phyloP scores from a whole-genome alignment of 768 basidiomycete species.

The Lactarius sp. region DNA sequence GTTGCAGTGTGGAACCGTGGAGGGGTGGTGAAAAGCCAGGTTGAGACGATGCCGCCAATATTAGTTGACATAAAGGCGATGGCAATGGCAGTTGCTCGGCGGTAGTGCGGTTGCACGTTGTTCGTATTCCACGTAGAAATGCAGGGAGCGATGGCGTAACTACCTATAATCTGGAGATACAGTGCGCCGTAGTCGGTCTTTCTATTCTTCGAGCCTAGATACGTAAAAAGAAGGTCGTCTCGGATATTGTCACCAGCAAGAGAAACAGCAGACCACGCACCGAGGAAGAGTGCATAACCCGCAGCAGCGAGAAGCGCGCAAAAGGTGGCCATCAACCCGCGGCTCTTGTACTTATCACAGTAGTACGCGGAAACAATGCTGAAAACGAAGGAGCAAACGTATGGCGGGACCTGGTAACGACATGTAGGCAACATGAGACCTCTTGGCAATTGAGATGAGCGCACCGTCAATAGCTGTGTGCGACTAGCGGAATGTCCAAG shows the following conservation, averaged over 20 bases:
- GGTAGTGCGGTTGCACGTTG: conserved; percentile 33
- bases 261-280: conserved; percentile 1
- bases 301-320: conserved; percentile 15
- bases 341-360: conserved; percentile 23
- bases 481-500: conserved; percentile 31
- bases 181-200: conserved; percentile 29
- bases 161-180: conserved; percentile 32
- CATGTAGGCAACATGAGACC: not conserved
- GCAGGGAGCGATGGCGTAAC: conserved; percentile 29
- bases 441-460: not conserved
- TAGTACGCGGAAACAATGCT: conserved; percentile 23
- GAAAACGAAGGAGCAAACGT: conserved; percentile 30
- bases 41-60: conserved; percentile 21
- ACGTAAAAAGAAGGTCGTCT: not conserved
- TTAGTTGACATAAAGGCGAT: conserved; percentile 27
- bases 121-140: conserved; percentile 31
- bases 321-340: conserved; percentile 20
- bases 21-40: conserved; percentile 19
- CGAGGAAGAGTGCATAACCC: conserved; percentile 25
- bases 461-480: conserved; percentile 32
- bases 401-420: conserved; percentile 31
- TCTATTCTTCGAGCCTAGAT: conserved; percentile 23
- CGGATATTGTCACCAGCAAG: not conserved
- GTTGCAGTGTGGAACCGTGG: conserved; percentile 22
- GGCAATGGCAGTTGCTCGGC: conserved; percentile 31